Conservation (phyloP, 1,139 yeast species). For the Yamadazyma pseudoaaseri region DNA sequence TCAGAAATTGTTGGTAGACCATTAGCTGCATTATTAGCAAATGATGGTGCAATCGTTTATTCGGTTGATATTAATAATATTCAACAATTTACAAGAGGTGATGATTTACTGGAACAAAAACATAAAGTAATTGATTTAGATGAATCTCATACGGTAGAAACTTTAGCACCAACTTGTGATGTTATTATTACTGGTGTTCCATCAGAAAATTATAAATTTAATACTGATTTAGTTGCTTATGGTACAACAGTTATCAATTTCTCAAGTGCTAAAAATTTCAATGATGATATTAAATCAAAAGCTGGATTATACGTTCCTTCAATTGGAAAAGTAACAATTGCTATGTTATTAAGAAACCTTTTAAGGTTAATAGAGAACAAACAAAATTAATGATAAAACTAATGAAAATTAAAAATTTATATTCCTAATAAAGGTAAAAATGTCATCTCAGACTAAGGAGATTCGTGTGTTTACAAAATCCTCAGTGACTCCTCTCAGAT, state of each 20-base stretch:
- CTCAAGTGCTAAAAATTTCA: conserved; percentile 84
- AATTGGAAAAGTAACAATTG: conserved; percentile 93
- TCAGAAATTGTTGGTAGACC: conserved; percentile 98
- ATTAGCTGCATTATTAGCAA: conserved; percentile 90
- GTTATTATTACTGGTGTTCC: conserved; percentile 97
- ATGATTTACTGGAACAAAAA: conserved; percentile 75
- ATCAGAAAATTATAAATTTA: conserved; percentile 75
- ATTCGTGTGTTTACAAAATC: not conserved
- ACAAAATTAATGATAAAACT: conserved; percentile 1
- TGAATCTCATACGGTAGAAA: conserved; percentile 48
- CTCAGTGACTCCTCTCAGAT: conserved; percentile 5
- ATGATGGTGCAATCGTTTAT: conserved; percentile 95
- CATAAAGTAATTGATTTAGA: conserved; percentile 80
- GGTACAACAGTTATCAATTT: conserved; percentile 93
- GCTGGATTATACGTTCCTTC: conserved; percentile 94
- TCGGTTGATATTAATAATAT: conserved; percentile 86
- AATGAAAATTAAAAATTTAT: not conserved
- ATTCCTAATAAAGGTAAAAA: not conserved
- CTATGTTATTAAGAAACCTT: conserved; percentile 88
- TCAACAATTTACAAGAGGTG: conserved; percentile 92
- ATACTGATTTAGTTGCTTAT: conserved; percentile 71
- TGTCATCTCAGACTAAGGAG: no score
- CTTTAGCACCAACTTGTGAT: conserved; percentile 74
- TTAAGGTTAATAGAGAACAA: conserved; percentile 66
- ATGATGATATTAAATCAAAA: conserved; percentile 70